Conservation (phyloP, 306 rosid species). For the Prunus mume region DNA sequence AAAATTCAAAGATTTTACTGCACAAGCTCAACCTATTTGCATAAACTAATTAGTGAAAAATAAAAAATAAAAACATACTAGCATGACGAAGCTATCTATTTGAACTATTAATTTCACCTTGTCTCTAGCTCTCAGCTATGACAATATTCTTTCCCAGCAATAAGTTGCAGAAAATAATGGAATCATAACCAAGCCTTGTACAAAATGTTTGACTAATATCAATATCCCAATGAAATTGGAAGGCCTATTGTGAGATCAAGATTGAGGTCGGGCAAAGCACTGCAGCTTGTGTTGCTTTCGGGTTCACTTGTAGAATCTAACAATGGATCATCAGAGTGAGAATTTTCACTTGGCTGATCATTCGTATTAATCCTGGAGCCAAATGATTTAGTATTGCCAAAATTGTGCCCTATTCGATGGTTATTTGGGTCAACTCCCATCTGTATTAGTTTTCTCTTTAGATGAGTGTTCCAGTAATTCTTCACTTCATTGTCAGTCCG, state of each 20-base stretch:
- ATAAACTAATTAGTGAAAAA: no score
- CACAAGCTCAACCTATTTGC: no score
- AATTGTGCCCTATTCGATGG: slow-evolving; percentile 50
- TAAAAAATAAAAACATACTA: no score
- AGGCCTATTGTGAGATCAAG: slow-evolving; percentile 64
- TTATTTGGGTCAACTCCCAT: slow-evolving; percentile 73
- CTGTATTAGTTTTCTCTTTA: slow-evolving; percentile 60
- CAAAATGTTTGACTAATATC: background rate
- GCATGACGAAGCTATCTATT: background rate
- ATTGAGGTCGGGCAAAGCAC: slow-evolving; percentile 35
- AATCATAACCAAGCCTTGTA: background rate
- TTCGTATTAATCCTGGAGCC: background rate
- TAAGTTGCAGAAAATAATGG: no score
- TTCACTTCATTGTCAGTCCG: slow-evolving; percentile 77
- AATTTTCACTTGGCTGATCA: background rate
- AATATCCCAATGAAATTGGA: slow-evolving; percentile 10
- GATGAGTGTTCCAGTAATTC: slow-evolving; percentile 77
- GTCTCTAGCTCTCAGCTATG: background rate
- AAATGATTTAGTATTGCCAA: background rate
- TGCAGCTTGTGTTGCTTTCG: slow-evolving; percentile 17
- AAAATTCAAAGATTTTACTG: no score
- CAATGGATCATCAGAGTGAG: slow-evolving; percentile 27
- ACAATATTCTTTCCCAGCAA: background rate
- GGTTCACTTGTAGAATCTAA: background rate
- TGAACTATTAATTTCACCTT: background rate